Conservation (phyloP, 129 eudicot species). For the Chrysanthemum makinoi region DNA sequence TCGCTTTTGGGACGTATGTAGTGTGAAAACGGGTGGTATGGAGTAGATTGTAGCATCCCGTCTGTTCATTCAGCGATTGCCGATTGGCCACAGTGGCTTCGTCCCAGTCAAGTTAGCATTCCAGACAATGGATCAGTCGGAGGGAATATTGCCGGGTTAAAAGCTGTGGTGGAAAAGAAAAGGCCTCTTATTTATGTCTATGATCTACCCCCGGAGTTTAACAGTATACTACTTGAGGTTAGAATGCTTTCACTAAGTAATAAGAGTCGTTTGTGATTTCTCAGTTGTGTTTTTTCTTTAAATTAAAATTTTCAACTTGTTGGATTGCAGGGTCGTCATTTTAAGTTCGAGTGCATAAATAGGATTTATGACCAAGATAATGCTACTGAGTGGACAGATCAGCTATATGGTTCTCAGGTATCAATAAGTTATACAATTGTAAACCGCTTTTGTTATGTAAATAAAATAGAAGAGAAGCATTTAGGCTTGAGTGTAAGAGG, state of each 20-base stretch:
- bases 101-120: slow-evolving; percentile 67
- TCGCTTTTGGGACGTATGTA: slow-evolving; percentile 24
- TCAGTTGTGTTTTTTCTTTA: neutral
- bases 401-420: slow-evolving; percentile 97
- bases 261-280: neutral
- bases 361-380: slow-evolving; percentile 77
- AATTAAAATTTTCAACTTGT: slow-evolving; percentile 5
- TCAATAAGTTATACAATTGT: slow-evolving; percentile 15
- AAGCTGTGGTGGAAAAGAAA: slow-evolving; percentile 78
- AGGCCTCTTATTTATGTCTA: slow-evolving; percentile 89
- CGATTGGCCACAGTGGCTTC: slow-evolving; percentile 93
- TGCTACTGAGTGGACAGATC: slow-evolving; percentile 82
- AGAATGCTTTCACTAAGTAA: slow-evolving; percentile 30
- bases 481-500: too few species aligned
- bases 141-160: slow-evolving; percentile 38
- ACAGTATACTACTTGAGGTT: slow-evolving; percentile 91
- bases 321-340: slow-evolving; percentile 85
- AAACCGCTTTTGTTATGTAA: neutral
- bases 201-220: slow-evolving; percentile 86
- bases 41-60: slow-evolving; percentile 90
- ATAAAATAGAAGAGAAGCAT: too few species aligned
- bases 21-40: slow-evolving; percentile 95
- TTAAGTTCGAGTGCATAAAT: slow-evolving; percentile 84
- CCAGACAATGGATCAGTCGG: slow-evolving; percentile 39
- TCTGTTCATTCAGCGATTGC: slow-evolving; percentile 59